Evolutionary conservation across 441 rosid species (phyloP), one percentile per base, ranked within the genome.

Genomic region (Erodium texanum): DNA sequence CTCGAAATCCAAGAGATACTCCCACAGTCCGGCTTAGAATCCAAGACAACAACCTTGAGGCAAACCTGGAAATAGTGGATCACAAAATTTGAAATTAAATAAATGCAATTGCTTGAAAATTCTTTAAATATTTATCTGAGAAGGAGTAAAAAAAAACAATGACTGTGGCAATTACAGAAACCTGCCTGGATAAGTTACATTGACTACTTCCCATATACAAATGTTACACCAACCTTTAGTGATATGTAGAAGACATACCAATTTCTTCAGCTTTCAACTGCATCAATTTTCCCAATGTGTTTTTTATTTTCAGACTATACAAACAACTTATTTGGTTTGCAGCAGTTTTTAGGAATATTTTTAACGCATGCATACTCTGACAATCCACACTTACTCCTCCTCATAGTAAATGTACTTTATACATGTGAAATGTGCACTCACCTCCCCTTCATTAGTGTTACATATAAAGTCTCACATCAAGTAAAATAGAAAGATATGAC

Each of bases 11-110:
- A 74, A 94, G 84, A 24, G 93, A 86, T 56, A 86, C 98, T 78
- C 97, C 90, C 19, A 92, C n/a, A 19, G 86, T 77, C 68, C 89
- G 82, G 81, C 99, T 85, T 74, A 92, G 80, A 77, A 90, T 77
- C 93, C 85, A 94, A 15, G 99, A 97, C 73, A 84, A 78, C 81
- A 90, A 70, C 78, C 97, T 87, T 62, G 97, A 87, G 71, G 90
- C 86, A 75, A 92, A 81, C 80, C 99, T 94, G 86, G 8, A 58
- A 68, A 73, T 73, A 69, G 66, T 48, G 68, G 32, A 67, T n/a
- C 58, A 70, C 48, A 27, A 76, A 64, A 68, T 63, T 48, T 29
- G 64, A 41, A 59, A 66, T 64, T 64, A 59, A 48, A 65, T 18
- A 19, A 43, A 15, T 6, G 9, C 34, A 16, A 16, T 52, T 22